Evolutionary conservation across 352 stramenopile genomes (phyloP), one percentile per base, ranked within the genome.

Genomic region (Albugo laibachii): DNA sequence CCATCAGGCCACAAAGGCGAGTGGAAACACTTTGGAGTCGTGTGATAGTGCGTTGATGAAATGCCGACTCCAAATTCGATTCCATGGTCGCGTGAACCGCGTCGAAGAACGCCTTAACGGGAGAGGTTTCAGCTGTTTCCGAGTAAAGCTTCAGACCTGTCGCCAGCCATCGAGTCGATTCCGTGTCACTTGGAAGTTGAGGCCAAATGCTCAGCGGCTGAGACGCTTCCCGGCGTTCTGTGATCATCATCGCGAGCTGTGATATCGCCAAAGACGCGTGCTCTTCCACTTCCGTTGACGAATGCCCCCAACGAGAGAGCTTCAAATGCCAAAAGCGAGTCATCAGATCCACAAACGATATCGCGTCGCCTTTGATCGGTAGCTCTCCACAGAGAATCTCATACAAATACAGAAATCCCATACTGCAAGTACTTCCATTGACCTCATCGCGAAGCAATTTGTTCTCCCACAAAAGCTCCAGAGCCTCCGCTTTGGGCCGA

Each of bases 71-170:
- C 24, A 31, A 31, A 3, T 10, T 8, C 24, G 8, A 10, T 31
- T 31, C 24, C 24, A 31, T 31, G 3, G 24, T 31, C 24, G 24
- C 8, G 8, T 31, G 24, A 4, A 61, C 58, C 37, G 75, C 74
- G 44, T 88, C 76, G 36, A 92, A 89, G 56, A 92, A 92, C 41
- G 70, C 61, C 47, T 88, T 89, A 2, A 89, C 48, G n/a, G 83
- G 52, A 14, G 74, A 79, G 11, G 70, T 73, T 27, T 82, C 75
- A 11, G 74, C 81, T 55, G 65, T 58, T 52, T 87, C 85, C 0
- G 76, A 86, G 50, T 88, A 88, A 50, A 92, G 52, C 47, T 89
- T 86, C 13, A 73, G 71, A 15, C 79, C 79, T 40, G 62, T 74
- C 27, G 72, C 77, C 0, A 92, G 59, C 59, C 87, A 59, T 16